These are phyloP conservation scores for Leptodontidium sp. DNA, from an alignment of 2,329 filamentous ascomycete species.

Conservation along the genomic window DNA sequence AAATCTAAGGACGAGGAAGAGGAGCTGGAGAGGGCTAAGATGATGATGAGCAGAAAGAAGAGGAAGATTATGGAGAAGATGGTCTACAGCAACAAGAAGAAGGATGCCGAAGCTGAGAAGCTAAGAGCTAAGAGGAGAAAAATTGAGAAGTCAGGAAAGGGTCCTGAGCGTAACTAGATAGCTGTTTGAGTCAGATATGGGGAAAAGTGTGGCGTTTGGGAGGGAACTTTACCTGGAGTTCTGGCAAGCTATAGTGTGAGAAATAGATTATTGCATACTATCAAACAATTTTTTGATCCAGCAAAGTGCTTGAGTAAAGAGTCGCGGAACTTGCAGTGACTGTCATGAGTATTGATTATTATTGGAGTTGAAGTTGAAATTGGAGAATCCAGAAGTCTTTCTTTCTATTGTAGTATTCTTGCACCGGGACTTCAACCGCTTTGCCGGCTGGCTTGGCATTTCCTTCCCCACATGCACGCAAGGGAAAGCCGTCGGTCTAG, in stretches of 20 bases:
- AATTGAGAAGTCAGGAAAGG: conserved; percentile 68
- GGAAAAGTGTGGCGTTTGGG: conserved; percentile 31
- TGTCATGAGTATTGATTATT: background rate
- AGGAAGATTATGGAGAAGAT: conserved; percentile 97
- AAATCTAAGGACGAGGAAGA: conserved; percentile 81
- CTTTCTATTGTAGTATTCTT: no score
- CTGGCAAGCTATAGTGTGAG: conserved; percentile 19
- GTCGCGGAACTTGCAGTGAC: background rate
- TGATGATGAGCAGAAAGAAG: conserved; percentile 99
- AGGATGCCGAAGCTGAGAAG: conserved; percentile 88
- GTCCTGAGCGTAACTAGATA: conserved; percentile 23
- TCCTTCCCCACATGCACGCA: conserved; percentile 18
- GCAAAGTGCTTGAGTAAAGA: background rate
- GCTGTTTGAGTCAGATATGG: conserved; percentile 21
- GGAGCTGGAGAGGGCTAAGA: conserved; percentile 91
- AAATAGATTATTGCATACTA: conserved; percentile 12
- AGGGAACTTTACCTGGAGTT: conserved; percentile 21
- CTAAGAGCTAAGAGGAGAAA: conserved; percentile 89
- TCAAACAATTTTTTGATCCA: background rate
- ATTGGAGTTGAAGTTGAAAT: no score
- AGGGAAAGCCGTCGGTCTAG: background rate
- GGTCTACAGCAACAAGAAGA: conserved; percentile 93
- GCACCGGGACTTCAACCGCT: background rate
- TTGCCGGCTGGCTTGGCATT: conserved; percentile 15
- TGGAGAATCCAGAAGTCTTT: no score